These are phyloP conservation scores for Citrullus mucosospermus DNA, from an alignment of 306 rosid genomes.

Conservation along the genomic window DNA sequence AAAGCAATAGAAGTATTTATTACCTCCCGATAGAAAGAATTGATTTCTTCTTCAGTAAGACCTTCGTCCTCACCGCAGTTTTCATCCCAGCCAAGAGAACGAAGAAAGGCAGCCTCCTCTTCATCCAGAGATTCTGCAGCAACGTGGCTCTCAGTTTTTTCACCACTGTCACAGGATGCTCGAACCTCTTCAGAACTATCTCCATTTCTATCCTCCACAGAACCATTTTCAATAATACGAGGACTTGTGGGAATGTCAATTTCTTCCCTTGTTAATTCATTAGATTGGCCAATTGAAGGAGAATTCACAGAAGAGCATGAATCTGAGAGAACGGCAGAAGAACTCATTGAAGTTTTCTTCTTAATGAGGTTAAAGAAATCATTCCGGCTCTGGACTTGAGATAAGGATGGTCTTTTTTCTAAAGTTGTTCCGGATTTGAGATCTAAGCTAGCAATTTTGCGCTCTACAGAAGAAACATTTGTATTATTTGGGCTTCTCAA, in stretches of 20 bases:
- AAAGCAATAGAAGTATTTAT: conserved; percentile 1
- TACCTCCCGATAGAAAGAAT: conserved; percentile 65
- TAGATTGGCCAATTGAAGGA: conserved; percentile 44
- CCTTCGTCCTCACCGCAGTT: conserved; percentile 83
- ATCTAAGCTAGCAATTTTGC: conserved; percentile 54
- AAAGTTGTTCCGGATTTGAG: conserved; percentile 46
- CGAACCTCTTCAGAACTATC: conserved; percentile 35
- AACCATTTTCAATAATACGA: conserved; percentile 35
- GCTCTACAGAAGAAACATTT: conserved; percentile 43
- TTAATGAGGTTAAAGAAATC: conserved; percentile 83
- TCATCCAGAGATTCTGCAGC: conserved; percentile 57
- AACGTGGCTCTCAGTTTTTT: conserved; percentile 22
- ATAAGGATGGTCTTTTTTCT: conserved; percentile 72
- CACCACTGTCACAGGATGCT: conserved; percentile 24
- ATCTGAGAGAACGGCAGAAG: conserved; percentile 38
- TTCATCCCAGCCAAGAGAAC: conserved; percentile 98
- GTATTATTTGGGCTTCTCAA: conserved; percentile 49
- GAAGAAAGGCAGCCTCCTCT: conserved; percentile 93
- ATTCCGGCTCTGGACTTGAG: conserved; percentile 88
- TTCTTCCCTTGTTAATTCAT: conserved; percentile 37
- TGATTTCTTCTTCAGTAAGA: conserved; percentile 93
- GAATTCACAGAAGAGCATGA: conserved; percentile 42
- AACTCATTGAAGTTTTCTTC: conserved; percentile 51
- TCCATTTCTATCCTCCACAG: conserved; percentile 41
- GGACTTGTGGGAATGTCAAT: conserved; percentile 36